These are phyloP conservation scores for Cladosporium colombiae DNA, from an alignment of 2,329 filamentous ascomycete genomes.

Conservation along the genomic window DNA sequence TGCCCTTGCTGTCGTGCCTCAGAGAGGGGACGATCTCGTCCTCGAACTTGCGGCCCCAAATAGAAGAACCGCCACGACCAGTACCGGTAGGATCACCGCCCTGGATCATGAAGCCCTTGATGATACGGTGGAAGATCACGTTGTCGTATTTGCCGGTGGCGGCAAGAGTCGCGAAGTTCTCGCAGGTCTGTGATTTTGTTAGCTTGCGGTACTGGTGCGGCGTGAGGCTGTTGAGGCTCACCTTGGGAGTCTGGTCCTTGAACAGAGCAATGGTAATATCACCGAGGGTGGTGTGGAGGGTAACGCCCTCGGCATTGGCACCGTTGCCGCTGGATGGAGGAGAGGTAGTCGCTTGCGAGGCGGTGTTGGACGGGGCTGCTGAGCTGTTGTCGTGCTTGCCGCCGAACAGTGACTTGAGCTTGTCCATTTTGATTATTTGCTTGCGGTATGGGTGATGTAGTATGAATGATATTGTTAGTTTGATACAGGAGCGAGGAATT, in stretches of 20 bases:
- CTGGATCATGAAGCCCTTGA: slow-evolving; percentile 95
- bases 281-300: slow-evolving; percentile 37
- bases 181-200: slow-evolving; percentile 31
- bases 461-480: background rate
- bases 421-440: slow-evolving; percentile 4
- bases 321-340: slow-evolving; percentile 1
- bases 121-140: slow-evolving; percentile 49
- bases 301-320: slow-evolving; percentile 30
- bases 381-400: slow-evolving; percentile 3
- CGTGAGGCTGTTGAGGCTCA: slow-evolving; percentile 19
- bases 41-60: slow-evolving; percentile 84
- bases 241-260: slow-evolving; percentile 36
- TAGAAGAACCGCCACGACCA: slow-evolving; percentile 66
- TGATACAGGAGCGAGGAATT: background rate
- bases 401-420: slow-evolving; percentile 18
- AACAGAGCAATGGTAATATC: slow-evolving; percentile 38
- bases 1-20: slow-evolving; percentile 76
- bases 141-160: slow-evolving; percentile 38
- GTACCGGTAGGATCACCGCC: slow-evolving; percentile 45
- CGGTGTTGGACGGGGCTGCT: background rate
- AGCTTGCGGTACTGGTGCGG: background rate
- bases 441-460: background rate
- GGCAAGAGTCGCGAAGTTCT: slow-evolving; percentile 39
- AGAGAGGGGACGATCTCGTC: slow-evolving; percentile 82
- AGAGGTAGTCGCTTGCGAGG: background rate